Percentiles rank a stretch among this genome's conserved stretches.
These are phyloP conservation scores for Globisporangium carolinianum DNA, from an alignment of 352 stramenopile genomes.

Conservation along the genomic window DNA sequence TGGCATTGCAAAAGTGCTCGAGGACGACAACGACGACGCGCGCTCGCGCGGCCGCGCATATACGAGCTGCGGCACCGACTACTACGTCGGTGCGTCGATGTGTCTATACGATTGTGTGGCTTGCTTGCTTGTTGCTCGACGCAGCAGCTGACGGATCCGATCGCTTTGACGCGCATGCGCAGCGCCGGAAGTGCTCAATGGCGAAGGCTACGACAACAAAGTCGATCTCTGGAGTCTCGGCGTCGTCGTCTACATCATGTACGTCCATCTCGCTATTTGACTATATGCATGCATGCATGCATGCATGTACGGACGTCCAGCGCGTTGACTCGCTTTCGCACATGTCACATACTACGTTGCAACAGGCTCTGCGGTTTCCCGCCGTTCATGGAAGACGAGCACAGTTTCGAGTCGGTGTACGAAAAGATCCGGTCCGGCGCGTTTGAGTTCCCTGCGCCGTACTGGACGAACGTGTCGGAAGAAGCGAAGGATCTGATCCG, in stretches of 20 bases:
- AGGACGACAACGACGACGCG: slow-evolving; percentile 69
- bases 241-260: slow-evolving; percentile 87
- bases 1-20: slow-evolving; percentile 77
- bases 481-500: slow-evolving; percentile 80
- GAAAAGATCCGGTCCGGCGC: slow-evolving; percentile 76
- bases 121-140: no score
- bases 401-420: slow-evolving; percentile 77
- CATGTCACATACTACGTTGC: background rate
- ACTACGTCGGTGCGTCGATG: slow-evolving; percentile 62
- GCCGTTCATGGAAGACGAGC: slow-evolving; percentile 79
- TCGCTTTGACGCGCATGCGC: background rate
- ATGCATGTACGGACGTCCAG: no score
- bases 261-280: slow-evolving; percentile 11
- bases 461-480: slow-evolving; percentile 84
- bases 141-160: no score
- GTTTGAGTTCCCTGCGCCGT: slow-evolving; percentile 75
- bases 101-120: background rate
- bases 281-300: background rate
- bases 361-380: slow-evolving; percentile 72
- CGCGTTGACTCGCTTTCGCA: no score
- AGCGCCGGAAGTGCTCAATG: slow-evolving; percentile 79
- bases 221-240: slow-evolving; percentile 83
- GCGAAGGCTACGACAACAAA: slow-evolving; percentile 84
- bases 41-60: slow-evolving; percentile 69
- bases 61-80: slow-evolving; percentile 84